Evolutionary conservation across 768 basidiomycete genomes (phyloP), one percentile per base, ranked within the genome.

Genomic region (Hypholoma sublateritium): DNA sequence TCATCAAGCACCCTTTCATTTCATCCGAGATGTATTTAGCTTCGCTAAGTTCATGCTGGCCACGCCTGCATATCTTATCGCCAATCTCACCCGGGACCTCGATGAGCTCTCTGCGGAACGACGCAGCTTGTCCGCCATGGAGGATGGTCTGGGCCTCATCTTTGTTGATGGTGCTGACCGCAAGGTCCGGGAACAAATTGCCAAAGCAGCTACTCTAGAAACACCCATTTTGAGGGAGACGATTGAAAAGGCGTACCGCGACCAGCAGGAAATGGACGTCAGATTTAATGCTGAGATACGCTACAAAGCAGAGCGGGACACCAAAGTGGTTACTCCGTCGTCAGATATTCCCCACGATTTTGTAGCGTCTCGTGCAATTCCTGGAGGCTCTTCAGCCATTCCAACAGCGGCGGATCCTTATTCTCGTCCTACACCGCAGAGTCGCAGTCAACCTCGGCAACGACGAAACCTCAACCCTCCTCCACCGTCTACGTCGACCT

Each of bases 21-120:
- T 99, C 76, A 79, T 96, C 19, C 97, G 95, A 0, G 94, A 98
- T 66, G 90, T 97, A 39, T 86, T 87, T 60, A 74, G 76, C 37
- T 97, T 89, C 70, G 82, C 95, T 17, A 94, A 93, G 67, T 97
- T 98, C 76, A 97, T 98, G 95, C 85, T 98, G 22, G 94, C 93
- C 17, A 93, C 95, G 0, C 93, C 96, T 1, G 78, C 83, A 1
- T 91, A 95, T 70, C 81, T 98, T 56, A 79, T 89, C 41, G 68
- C 80, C 16, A 88, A 93, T 67, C 82, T 98, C 12, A 79, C 82
- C 2, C 76, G 72, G 44, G 91, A 99, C 58, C 71, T 94, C 25
- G 82, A 83, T 34, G 87, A 90, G 55, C 79, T 99, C 2, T 81
- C 77, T 2, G 63, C 76, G 0, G 96, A 98, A 72, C 83, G 87